Evolutionary conservation across 306 rosid genomes (phyloP), one percentile per base, ranked within the genome.

Genomic region (Cicer yamashitae): DNA sequence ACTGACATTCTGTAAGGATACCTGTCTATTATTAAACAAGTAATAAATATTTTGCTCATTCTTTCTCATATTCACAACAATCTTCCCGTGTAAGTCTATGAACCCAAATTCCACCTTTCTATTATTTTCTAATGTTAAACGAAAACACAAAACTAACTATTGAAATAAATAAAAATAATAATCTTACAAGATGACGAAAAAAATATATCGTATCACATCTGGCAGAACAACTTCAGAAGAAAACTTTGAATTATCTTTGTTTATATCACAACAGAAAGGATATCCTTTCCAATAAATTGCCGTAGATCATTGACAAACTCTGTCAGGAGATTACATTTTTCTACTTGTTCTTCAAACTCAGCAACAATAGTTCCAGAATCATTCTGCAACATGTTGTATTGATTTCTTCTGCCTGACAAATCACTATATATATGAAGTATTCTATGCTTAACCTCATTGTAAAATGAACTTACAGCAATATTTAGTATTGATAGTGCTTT

Each of bases 331-430:
- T 81, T 69, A 77, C 96, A 91, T 83, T 88, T 91, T 87, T 93
- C 98, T 12, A 89, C 91, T 86, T 91, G 97, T 79, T 84, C 97
- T 83, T 91, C 98, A 43, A 93, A 82, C 84, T 69, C 85, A 47
- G 83, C 56, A 85, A 91, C 84, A 83, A 80, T 79, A 79, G 87
- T 77, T 83, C 88, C 90, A 68, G 86, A 85, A 67, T 84, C 93
- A 74, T 61, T 77, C 77, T 70, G 81, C 72, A 86, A 37, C 74
- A 79, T 59, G 54, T 59, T 83, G 66, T 82, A 81, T 68, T 70
- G 80, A 66, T 79, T 74, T 84, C 88, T 86, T 78, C 79, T 87
- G 70, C 70, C 86, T 3, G 78, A 73, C 41, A 75, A 73, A 79
- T 80, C 84, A 73, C 83, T 81, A 20, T 79, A 81, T 70, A 81